These are phyloP conservation scores for Ambrosia artemisiifolia DNA, from an alignment of 129 eudicot species.

Conservation along the genomic window DNA sequence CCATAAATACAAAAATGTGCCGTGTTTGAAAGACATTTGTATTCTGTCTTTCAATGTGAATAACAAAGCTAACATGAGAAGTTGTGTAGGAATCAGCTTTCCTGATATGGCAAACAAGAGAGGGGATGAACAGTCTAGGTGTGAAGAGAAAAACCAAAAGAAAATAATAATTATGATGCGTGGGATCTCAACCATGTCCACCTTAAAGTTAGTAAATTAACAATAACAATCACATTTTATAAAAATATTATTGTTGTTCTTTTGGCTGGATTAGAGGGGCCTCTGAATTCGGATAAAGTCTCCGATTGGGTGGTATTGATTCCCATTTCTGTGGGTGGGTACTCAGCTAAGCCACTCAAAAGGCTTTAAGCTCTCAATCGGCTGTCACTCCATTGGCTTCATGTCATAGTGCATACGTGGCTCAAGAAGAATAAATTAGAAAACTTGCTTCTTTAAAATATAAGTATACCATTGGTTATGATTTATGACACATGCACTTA, in stretches of 20 bases:
- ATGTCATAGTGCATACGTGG: neutral
- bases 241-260: neutral
- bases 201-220: slow-evolving; percentile 43
- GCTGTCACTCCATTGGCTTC: neutral
- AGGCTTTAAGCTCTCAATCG: neutral
- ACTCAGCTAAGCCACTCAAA: slow-evolving; percentile 23
- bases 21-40: slow-evolving; percentile 22
- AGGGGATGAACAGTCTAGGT: slow-evolving; percentile 22
- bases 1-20: slow-evolving; percentile 15
- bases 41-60: slow-evolving; percentile 3
- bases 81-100: slow-evolving; percentile 31
- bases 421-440: neutral
- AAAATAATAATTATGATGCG: neutral
- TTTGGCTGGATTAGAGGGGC: slow-evolving; percentile 21
- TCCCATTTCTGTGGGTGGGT: slow-evolving; percentile 38
- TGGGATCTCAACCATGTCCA: slow-evolving; percentile 58
- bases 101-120: slow-evolving; percentile 35
- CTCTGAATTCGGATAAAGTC: slow-evolving; percentile 37
- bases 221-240: slow-evolving; percentile 20
- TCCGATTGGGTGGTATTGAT: slow-evolving; percentile 43
- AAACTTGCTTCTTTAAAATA: neutral
- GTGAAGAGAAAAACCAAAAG: slow-evolving; percentile 11
- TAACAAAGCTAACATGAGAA: slow-evolving; percentile 22
- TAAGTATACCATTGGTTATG: neutral
- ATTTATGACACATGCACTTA: neutral